phyloP scores from a whole-genome alignment of 164 flowering plant species.

The Warburgia ugandensis region DNA sequence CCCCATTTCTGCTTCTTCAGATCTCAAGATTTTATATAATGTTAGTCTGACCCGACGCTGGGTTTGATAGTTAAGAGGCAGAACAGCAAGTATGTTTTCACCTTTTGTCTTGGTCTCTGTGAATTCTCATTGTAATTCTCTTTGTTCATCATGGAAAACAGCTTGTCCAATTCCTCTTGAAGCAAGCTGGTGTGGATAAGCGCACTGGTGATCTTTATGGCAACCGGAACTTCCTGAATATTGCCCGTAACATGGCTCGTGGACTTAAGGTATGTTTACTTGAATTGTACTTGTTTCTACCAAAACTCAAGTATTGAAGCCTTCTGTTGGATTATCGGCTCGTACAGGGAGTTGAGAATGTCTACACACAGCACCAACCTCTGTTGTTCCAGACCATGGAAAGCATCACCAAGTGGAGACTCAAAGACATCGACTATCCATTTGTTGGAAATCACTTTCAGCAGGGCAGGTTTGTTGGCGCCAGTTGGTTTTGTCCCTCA shows the following conservation, averaged over 20 bases:
- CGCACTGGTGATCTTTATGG: constrained; percentile 93
- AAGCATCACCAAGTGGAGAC: constrained; percentile 77
- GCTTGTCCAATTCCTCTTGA: constrained; percentile 92
- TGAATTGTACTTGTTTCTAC: not conserved
- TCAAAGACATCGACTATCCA: constrained; percentile 92
- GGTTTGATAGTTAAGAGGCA: too few species aligned
- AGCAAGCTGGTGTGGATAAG: constrained; percentile 95
- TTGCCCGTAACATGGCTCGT: constrained; percentile 98
- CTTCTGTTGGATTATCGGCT: constrained; percentile 2
- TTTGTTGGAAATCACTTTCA: constrained; percentile 88
- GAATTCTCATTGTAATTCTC: constrained; percentile 6
- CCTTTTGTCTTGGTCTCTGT: constrained; percentile 1
- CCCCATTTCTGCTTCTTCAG: not conserved
- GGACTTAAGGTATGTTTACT: constrained; percentile 73
- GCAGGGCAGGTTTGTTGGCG: constrained; percentile 69
- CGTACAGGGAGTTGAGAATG: constrained; percentile 94
- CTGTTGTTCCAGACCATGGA: constrained; percentile 90
- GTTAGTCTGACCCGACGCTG: constrained; percentile 1
- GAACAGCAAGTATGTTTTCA: not conserved
- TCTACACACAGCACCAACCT: constrained; percentile 98
- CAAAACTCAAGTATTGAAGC: not conserved
- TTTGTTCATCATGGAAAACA: constrained; percentile 25
- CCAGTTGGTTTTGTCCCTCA: not conserved
- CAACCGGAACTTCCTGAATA: constrained; percentile 81
- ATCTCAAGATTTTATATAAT: too few species aligned